These are phyloP conservation scores for Nematodospora anomalae DNA, from an alignment of 1,139 yeast genomes.

Conservation along the genomic window DNA sequence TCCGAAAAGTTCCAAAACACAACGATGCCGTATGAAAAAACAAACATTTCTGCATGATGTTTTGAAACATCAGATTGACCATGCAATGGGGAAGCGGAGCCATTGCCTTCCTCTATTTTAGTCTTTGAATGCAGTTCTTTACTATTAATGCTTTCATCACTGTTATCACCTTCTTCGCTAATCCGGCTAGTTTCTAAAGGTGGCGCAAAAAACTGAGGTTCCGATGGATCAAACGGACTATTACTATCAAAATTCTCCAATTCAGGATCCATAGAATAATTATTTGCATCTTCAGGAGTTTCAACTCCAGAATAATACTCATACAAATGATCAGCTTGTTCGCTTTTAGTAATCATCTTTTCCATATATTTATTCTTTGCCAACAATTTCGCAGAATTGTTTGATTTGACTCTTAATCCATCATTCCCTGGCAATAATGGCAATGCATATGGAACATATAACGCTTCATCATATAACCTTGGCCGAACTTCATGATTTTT, in stretches of 20 bases:
- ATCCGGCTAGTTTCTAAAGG: constrained; percentile 23
- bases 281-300: constrained; percentile 62
- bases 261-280: constrained; percentile 53
- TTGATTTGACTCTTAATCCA: constrained; percentile 80
- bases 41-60: constrained; percentile 85
- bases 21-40: constrained; percentile 88
- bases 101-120: constrained; percentile 1
- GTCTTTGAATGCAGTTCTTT: neutral
- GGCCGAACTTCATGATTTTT: constrained; percentile 81
- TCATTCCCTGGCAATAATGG: constrained; percentile 88
- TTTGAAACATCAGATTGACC: constrained; percentile 51
- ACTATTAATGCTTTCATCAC: constrained; percentile 2
- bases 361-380: constrained; percentile 71
- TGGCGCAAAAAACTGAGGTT: constrained; percentile 53
- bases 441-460: constrained; percentile 84
- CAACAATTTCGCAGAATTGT: constrained; percentile 62
- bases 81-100: constrained; percentile 8
- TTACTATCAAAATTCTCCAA: constrained; percentile 34
- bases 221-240: constrained; percentile 47
- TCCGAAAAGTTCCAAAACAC: constrained; percentile 97
- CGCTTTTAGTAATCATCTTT: constrained; percentile 73
- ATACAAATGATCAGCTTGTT: constrained; percentile 85
- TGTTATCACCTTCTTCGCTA: constrained; percentile 19
- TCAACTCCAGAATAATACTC: constrained; percentile 87
- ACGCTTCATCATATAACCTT: constrained; percentile 82